These are phyloP conservation scores for Perilla frutescens DNA, from an alignment of 257 asterid genomes.

Conservation along the genomic window DNA sequence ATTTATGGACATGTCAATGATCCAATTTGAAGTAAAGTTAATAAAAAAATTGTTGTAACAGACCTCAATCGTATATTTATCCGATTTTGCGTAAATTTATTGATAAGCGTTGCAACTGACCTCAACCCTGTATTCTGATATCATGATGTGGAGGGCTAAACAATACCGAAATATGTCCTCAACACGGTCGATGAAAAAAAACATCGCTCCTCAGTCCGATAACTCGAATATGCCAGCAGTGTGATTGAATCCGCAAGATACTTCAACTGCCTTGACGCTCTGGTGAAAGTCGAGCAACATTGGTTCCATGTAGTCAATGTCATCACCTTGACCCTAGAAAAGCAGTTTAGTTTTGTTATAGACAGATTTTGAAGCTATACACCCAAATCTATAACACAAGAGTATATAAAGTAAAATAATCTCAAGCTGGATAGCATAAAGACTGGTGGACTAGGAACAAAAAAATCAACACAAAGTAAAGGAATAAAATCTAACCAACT, in stretches of 20 bases:
- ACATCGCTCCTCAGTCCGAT: constrained; percentile 17
- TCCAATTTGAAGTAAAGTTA: not conserved
- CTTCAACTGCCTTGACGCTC: constrained; percentile 57
- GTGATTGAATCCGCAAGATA: constrained; percentile 95
- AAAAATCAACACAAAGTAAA: not conserved
- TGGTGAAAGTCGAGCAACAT: constrained; percentile 48
- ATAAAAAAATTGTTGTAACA: not conserved
- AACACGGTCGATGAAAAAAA: not conserved
- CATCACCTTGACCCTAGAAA: constrained; percentile 81
- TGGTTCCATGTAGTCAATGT: constrained; percentile 77
- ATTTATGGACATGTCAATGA: not conserved
- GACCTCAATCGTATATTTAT: not conserved
- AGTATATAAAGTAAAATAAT: not conserved
- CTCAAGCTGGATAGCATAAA: constrained; percentile 8
- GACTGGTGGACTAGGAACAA: not conserved
- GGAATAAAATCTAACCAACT: constrained; percentile 63
- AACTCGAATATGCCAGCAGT: constrained; percentile 72
- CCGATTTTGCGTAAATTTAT: not conserved
- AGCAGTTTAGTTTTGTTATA: not conserved
- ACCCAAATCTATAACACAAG: not conserved
- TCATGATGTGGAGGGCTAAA: not conserved
- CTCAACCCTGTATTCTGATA: not conserved
- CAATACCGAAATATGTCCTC: not conserved
- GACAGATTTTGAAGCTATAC: not conserved
- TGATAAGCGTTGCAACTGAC: not conserved